Base-by-base conservation (phyloP, 208 protist species). In the Crithidia thermophila region DNA sequence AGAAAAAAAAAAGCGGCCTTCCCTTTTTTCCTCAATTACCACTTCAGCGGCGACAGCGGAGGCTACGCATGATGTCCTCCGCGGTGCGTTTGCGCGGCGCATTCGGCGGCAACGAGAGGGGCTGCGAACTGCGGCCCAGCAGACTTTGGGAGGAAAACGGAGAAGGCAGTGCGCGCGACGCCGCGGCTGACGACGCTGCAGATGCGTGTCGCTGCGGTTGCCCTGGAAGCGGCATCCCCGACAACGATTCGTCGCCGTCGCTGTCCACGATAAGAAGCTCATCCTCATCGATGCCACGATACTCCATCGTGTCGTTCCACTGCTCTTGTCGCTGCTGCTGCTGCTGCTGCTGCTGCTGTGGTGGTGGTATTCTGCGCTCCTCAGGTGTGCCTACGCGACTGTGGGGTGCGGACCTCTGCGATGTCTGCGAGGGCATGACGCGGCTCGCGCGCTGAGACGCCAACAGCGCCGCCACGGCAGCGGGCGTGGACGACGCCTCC, bases 51-150 rank as follows among this genome's bases (percentile, higher is more conserved):
- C 59, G 71, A 62, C 71, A 79, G 30, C 75, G 79, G 20, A 88
- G 58, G 30, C 75, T 85, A 16, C 70, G 60, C 74, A 85, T 82
- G 50, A 88, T 85, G 30, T 88, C 82, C 34, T 88, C 82, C 0
- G 76, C 79, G 6, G 74, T 75, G 10, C 82, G 77, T 27, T 75
- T 79, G 0, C 82, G 78, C 37, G 75, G 73, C 14, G 30, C 47
- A n/a, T 33, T 71, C 6, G 65, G 11, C 20, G 51, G 31, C 50
- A 46, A 16, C 37, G 47, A 56, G 21, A 36, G 33, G 0, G 39
- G 25, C 14, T 23, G 25, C 4, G 55, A 47, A 23, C 46, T 34
- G 8, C 30, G 14, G 31, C 45, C 45, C 9, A 9, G 9, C 4
- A 1, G 3, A 3, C 31, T 27, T 3, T 37, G 16, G 7, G 50